A percentile compares a stretch with the other conserved stretches of the same genome.
Evolutionary conservation across 352 stramenopile species (phyloP).

Genomic region (Phytophthora cactorum): DNA sequence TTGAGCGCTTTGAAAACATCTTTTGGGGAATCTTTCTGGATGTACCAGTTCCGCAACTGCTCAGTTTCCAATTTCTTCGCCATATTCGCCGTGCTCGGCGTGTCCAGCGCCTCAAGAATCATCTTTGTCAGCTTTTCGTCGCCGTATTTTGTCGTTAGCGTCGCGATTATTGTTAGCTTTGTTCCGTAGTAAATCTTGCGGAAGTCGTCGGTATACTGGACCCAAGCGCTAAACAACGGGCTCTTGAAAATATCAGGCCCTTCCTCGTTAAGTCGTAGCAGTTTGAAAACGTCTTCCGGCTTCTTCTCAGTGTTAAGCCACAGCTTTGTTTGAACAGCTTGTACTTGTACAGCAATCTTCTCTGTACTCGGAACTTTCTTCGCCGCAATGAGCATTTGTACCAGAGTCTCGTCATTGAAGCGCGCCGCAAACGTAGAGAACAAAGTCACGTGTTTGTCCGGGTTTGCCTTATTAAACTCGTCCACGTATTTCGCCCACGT

Average conservation of each 20-base stretch:
- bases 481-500: constrained; percentile 12
- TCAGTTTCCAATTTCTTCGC: constrained; percentile 14
- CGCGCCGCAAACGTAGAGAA: constrained; percentile 3
- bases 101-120: constrained; percentile 1
- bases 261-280: constrained; percentile 10
- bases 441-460: background rate
- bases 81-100: background rate
- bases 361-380: constrained; percentile 10
- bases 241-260: background rate
- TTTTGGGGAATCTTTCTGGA: background rate
- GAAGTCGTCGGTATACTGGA: constrained; percentile 17
- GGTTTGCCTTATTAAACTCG: constrained; percentile 5
- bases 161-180: background rate
- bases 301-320: constrained; percentile 1
- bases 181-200: constrained; percentile 5
- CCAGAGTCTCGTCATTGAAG: background rate
- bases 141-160: constrained; percentile 1
- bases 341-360: background rate
- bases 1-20: constrained; percentile 12
- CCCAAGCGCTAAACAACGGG: constrained; percentile 10
- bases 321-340: constrained; percentile 10
- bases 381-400: constrained; percentile 6
- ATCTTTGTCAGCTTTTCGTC: constrained; percentile 11
- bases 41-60: constrained; percentile 16
- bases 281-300: constrained; percentile 7